These are phyloP conservation scores for Blastomyces emzantsi DNA, from an alignment of 2,329 filamentous ascomycete species.

Conservation along the genomic window DNA sequence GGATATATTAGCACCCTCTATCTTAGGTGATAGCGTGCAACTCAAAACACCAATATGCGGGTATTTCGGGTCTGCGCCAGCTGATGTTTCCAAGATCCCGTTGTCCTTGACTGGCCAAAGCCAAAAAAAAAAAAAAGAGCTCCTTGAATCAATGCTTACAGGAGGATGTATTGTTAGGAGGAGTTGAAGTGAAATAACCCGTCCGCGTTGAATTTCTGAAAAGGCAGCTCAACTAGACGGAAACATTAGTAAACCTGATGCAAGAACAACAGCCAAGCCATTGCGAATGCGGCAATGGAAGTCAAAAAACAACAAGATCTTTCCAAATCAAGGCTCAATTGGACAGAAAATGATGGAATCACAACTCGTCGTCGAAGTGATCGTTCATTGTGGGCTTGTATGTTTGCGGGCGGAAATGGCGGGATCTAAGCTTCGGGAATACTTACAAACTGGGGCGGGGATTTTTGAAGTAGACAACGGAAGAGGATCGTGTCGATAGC, in stretches of 20 bases:
- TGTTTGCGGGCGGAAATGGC: not conserved
- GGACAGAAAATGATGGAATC: not conserved
- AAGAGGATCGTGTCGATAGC: not conserved
- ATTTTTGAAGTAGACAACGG: slow-evolving; percentile 5
- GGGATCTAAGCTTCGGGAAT: not conserved
- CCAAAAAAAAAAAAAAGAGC: too few species aligned
- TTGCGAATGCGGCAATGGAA: not conserved
- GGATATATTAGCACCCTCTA: not conserved
- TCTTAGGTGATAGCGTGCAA: not conserved
- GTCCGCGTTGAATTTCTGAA: not conserved
- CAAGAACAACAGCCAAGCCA: not conserved
- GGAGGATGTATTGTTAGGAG: not conserved
- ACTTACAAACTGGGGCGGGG: not conserved
- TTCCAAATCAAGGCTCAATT: not conserved
- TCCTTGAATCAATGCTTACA: not conserved
- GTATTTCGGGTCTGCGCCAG: not conserved
- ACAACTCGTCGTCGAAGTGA: not conserved
- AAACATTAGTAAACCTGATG: not conserved
- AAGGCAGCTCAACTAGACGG: not conserved
- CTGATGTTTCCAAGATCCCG: not conserved
- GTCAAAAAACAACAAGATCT: not conserved
- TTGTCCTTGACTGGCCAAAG: not conserved
- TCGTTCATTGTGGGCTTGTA: not conserved
- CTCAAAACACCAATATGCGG: not conserved
- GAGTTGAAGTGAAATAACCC: not conserved